These are phyloP conservation scores for Pythium biforme DNA, from an alignment of 352 stramenopile species.

Conservation along the genomic window DNA sequence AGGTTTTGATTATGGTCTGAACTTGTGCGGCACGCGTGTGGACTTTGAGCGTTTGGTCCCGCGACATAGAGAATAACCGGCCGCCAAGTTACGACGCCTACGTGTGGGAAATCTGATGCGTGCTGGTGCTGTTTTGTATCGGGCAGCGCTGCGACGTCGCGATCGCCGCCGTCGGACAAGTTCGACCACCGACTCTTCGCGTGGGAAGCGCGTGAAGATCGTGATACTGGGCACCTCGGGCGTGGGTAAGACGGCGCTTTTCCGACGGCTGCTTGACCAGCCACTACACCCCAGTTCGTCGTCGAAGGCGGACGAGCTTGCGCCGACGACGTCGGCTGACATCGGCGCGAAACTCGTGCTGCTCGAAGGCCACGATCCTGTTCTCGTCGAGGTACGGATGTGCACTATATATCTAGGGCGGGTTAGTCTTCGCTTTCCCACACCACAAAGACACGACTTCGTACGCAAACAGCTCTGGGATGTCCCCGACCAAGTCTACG, in stretches of 20 bases:
- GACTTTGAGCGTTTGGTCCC: no score
- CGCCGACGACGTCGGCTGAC: slow-evolving; percentile 36
- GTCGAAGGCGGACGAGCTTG: slow-evolving; percentile 16
- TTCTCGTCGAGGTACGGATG: slow-evolving; percentile 53
- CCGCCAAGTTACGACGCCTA: no score
- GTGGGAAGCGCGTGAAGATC: slow-evolving; percentile 36
- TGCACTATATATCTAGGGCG: not conserved
- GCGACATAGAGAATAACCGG: no score
- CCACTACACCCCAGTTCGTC: not conserved
- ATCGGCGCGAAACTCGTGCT: slow-evolving; percentile 58
- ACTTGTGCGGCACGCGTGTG: no score
- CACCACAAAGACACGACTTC: no score
- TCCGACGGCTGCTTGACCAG: slow-evolving; percentile 44
- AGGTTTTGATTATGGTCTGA: not conserved
- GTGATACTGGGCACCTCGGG: slow-evolving; percentile 38
- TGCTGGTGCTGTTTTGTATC: not conserved
- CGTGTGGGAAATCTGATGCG: not conserved
- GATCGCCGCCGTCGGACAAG: slow-evolving; percentile 4
- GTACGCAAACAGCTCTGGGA: slow-evolving; percentile 81
- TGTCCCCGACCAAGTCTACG: slow-evolving; percentile 49
- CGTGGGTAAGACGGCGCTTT: slow-evolving; percentile 58
- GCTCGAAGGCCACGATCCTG: slow-evolving; percentile 33
- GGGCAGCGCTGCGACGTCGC: not conserved
- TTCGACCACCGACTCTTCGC: slow-evolving; percentile 8
- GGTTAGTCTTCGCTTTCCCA: no score